phyloP scores from a whole-genome alignment of 1,139 yeast genomes.

The Suhomyces coccinellae region DNA sequence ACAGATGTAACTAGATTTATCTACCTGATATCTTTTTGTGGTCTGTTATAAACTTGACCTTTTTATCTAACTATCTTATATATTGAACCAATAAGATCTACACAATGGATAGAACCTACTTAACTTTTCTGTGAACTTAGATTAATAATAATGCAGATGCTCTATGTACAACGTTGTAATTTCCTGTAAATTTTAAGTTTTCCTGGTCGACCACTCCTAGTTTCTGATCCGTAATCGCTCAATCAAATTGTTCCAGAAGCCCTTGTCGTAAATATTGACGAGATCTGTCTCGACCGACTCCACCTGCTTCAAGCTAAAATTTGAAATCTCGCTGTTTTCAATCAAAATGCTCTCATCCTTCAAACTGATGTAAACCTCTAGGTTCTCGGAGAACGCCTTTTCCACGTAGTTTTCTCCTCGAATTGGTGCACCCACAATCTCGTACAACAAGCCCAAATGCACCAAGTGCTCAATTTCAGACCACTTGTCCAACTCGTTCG shows the following conservation, averaged over 20 bases:
- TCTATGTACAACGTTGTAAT: too few species aligned
- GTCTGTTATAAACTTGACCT: too few species aligned
- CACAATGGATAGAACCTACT: too few species aligned
- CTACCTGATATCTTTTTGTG: too few species aligned
- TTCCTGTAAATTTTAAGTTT: too few species aligned
- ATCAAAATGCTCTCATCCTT: slow-evolving; percentile 26
- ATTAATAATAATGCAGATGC: too few species aligned
- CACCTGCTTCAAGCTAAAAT: slow-evolving; percentile 28
- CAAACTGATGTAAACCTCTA: slow-evolving; percentile 30
- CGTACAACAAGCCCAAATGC: slow-evolving; percentile 32
- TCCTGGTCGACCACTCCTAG: too few species aligned
- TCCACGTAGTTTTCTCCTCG: slow-evolving; percentile 22
- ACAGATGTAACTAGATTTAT: too few species aligned
- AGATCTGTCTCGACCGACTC: slow-evolving; percentile 45
- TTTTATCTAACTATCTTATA: too few species aligned
- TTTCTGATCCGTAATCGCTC: slow-evolving; percentile 24
- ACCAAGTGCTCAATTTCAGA: slow-evolving; percentile 64
- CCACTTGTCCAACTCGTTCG: slow-evolving; percentile 89
- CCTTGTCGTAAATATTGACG: slow-evolving; percentile 66
- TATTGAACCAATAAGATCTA: too few species aligned
- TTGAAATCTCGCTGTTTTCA: slow-evolving; percentile 13
- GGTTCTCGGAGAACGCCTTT: slow-evolving; percentile 15
- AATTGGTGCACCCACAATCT: slow-evolving; percentile 11
- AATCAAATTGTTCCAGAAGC: slow-evolving; percentile 52
- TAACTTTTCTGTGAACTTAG: too few species aligned